Evolutionary conservation across 2,329 filamentous ascomycete species (phyloP).

Genomic region (Conoideocrella luteorostrata): DNA sequence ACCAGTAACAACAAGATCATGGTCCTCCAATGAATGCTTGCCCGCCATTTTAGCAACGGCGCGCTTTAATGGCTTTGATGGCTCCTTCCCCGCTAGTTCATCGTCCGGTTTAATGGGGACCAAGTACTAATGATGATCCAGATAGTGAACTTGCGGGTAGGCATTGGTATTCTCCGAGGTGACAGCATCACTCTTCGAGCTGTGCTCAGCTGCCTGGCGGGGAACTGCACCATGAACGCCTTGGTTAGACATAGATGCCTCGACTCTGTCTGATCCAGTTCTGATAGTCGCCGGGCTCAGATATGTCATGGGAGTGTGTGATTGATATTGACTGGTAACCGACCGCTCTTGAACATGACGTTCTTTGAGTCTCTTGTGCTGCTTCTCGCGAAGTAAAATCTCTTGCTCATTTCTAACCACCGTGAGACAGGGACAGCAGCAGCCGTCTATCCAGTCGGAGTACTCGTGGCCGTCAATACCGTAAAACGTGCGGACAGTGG

Average conservation of each 20-base stretch:
- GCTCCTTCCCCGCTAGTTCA: neutral
- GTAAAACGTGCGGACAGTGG: slow-evolving; percentile 25
- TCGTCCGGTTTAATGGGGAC: slow-evolving; percentile 7
- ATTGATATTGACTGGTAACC: slow-evolving; percentile 14
- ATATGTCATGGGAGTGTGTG: slow-evolving; percentile 17
- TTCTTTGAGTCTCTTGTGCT: slow-evolving; percentile 9
- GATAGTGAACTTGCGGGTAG: slow-evolving; percentile 9
- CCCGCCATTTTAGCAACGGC: slow-evolving; percentile 3
- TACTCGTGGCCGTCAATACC: slow-evolving; percentile 20
- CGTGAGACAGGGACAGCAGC: slow-evolving; percentile 21
- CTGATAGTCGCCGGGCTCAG: slow-evolving; percentile 8
- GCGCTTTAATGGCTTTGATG: slow-evolving; percentile 1
- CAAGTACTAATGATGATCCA: slow-evolving; percentile 13
- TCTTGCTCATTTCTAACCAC: slow-evolving; percentile 25
- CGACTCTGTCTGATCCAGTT: neutral
- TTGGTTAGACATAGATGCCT: neutral
- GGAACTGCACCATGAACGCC: neutral
- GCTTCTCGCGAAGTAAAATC: slow-evolving; percentile 23
- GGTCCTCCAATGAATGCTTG: slow-evolving; percentile 9
- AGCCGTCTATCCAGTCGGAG: slow-evolving; percentile 20
- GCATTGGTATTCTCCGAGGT: neutral
- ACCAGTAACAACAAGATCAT: slow-evolving; percentile 7
- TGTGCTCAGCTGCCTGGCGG: neutral
- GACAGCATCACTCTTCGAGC: neutral
- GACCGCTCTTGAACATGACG: slow-evolving; percentile 6